These are phyloP conservation scores for Filobasidium floriforme DNA, from an alignment of 768 basidiomycete genomes.

Conservation along the genomic window DNA sequence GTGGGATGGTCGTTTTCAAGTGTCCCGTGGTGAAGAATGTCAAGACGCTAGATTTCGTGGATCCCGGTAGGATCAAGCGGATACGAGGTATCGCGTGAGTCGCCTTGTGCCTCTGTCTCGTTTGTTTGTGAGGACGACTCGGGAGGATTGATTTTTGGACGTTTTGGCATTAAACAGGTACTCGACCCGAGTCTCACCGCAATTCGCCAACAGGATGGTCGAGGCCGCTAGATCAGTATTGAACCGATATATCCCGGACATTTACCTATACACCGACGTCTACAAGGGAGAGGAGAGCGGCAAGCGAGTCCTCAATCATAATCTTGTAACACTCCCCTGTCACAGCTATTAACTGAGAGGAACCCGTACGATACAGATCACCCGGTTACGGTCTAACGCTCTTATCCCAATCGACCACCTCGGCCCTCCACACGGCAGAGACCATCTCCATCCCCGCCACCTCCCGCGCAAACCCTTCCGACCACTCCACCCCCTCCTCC, in stretches of 20 bases:
- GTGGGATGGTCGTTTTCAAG: constrained; percentile 87
- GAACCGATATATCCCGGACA: constrained; percentile 94
- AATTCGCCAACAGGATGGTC: constrained; percentile 96
- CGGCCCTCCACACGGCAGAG: constrained; percentile 78
- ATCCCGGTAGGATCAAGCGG: constrained; percentile 81
- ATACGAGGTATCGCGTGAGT: constrained; percentile 92
- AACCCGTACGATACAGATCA: constrained; percentile 54
- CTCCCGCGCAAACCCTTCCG: neutral
- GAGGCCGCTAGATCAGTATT: constrained; percentile 85
- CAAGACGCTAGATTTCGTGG: constrained; percentile 86
- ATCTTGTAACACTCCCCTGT: neutral
- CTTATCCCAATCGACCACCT: constrained; percentile 84
- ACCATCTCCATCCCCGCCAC: constrained; percentile 63
- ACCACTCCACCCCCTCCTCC: constrained; percentile 5
- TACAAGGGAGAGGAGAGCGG: constrained; percentile 97
- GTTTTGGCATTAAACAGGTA: constrained; percentile 57
- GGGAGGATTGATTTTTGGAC: neutral
- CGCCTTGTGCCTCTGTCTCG: neutral
- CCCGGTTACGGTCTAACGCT: constrained; percentile 90
- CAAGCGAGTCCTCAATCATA: constrained; percentile 58
- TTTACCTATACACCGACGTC: constrained; percentile 95
- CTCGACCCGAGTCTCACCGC: constrained; percentile 91
- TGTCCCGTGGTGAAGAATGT: constrained; percentile 85
- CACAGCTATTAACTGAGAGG: neutral
- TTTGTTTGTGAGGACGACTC: neutral